Evolutionary conservation across 2,329 filamentous ascomycete genomes (phyloP), one percentile per base, ranked within the genome.

Genomic region (Stachybotrys chartarum): DNA sequence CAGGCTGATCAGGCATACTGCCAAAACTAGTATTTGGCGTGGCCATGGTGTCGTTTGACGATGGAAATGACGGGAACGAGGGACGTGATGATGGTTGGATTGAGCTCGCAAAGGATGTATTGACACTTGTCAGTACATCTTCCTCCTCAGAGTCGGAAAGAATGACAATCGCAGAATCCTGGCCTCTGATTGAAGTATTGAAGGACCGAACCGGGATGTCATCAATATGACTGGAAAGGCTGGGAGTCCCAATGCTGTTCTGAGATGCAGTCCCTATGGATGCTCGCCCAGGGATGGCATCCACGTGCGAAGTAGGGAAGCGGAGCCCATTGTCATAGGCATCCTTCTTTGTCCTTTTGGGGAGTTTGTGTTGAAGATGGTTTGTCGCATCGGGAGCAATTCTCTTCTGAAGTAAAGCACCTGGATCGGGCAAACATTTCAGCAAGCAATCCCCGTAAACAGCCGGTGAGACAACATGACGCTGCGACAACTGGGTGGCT

Each of bases 361-460:
- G 7, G 52, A 53, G 56, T 50, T 39, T 61, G 8, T 54, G 54
- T 4, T 58, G 57, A 32, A 52, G 51, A 6, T 57, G 54, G 39
- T 45, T 53, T 6, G 35, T 14, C 35, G 10, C 10, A 42, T 42
- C 35, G 35, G 35, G 35, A 42, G 35, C 35, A 42, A 47, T n/a
- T 47, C 45, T 47, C 45, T 47, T 47, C 45, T 47, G 16, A 18
- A 51, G 14, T 30, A 49, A n/a, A 30, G 12, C 18, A n/a, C 17
- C 16, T n/a, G 7, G 10, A 44, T 54, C 45, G 47, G 53, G 6
- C 52, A 65, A 49, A 54, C 61, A 52, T 54, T 55, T 17, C 50
- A 67, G 45, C 1, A 70, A 59, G 31, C 63, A 61, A 10, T 47
- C 31, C 24, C 68, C 65, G 0, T 70, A 62, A 14, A 53, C 60